A percentile compares a stretch with the other conserved stretches of the same genome.
These are phyloP conservation scores for Acidiella bohemica DNA, from an alignment of 495 filamentous ascomycete genomes.

Conservation along the genomic window DNA sequence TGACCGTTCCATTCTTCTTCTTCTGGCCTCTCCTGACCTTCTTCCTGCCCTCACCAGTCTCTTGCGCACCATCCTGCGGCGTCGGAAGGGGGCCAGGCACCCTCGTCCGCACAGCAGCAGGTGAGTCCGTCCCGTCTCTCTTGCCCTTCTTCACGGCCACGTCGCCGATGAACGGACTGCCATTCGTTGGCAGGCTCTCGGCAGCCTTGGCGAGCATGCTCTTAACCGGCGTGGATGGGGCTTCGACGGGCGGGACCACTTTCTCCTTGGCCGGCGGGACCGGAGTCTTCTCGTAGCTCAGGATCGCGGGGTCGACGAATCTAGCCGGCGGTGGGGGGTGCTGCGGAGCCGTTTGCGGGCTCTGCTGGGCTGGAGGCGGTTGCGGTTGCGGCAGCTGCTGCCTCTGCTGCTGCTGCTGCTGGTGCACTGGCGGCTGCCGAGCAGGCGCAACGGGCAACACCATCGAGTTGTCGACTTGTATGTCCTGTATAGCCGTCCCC, in stretches of 20 bases:
- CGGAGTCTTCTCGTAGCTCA: conserved; percentile 27
- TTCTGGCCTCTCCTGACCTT: conserved; percentile 13
- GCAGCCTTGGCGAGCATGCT: conserved; percentile 18
- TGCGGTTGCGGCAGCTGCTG: neutral
- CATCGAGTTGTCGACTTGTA: conserved; percentile 32
- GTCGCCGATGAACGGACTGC: conserved; percentile 23
- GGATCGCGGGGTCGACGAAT: conserved; percentile 31
- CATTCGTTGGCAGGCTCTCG: conserved; percentile 22
- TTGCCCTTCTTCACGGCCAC: conserved; percentile 6
- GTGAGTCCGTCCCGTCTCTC: too few relatives aligned
- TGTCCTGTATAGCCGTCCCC: conserved; percentile 43
- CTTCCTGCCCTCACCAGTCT: conserved; percentile 5
- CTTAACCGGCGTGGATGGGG: conserved; percentile 26
- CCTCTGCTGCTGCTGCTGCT: neutral
- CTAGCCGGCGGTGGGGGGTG: conserved; percentile 6
- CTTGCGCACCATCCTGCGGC: neutral
- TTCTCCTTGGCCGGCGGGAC: conserved; percentile 2
- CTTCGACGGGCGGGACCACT: conserved; percentile 18
- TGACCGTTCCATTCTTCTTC: conserved; percentile 16
- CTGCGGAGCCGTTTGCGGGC: conserved; percentile 7
- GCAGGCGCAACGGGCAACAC: conserved; percentile 3
- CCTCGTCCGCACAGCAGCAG: too few relatives aligned
- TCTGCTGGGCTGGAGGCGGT: neutral
- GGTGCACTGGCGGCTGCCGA: conserved; percentile 1
- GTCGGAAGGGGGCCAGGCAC: too few relatives aligned